phyloP scores from a whole-genome alignment of 1,284 basidiomycete genomes.

The Limonomyces culmigenus region DNA sequence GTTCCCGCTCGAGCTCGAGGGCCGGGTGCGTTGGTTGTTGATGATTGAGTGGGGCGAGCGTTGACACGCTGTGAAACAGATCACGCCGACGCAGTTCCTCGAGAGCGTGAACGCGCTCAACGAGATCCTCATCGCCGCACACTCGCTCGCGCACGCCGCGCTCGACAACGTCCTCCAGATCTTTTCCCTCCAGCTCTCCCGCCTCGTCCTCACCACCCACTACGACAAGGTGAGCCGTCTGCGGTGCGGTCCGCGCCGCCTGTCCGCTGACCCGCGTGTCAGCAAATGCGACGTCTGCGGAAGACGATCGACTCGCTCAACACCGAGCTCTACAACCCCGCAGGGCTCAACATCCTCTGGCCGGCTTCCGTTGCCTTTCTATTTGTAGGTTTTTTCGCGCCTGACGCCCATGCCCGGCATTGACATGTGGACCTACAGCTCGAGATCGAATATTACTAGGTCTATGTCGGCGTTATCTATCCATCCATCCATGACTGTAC shows the following conservation, averaged over 20 bases:
- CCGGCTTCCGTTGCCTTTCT: constrained; percentile 67
- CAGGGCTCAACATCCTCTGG: constrained; percentile 68
- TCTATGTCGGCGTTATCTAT: too few relatives aligned
- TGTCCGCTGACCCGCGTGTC: constrained; percentile 3
- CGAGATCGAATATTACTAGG: constrained; percentile 76
- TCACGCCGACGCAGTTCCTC: constrained; percentile 69
- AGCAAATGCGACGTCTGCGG: constrained; percentile 64
- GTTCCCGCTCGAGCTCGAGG: constrained; percentile 72
- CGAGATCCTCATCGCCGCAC: constrained; percentile 63
- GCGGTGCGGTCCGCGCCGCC: background rate
- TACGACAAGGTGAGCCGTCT: constrained; percentile 47
- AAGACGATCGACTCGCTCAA: constrained; percentile 49
- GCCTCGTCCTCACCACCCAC: constrained; percentile 44
- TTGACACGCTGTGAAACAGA: too few relatives aligned
- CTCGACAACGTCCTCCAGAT: constrained; percentile 57
- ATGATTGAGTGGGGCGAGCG: background rate
- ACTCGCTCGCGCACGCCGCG: constrained; percentile 46
- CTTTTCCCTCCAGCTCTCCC: constrained; percentile 59
- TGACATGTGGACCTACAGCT: constrained; percentile 22
- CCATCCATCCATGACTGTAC: too few relatives aligned
- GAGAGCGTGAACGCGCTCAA: constrained; percentile 77
- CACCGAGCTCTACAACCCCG: constrained; percentile 53
- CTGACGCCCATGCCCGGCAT: constrained; percentile 2
- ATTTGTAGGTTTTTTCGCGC: constrained; percentile 42
- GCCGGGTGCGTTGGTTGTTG: constrained; percentile 39